These are phyloP conservation scores for Hysterium pulicare DNA, from an alignment of 2,329 filamentous ascomycete species.

Conservation along the genomic window DNA sequence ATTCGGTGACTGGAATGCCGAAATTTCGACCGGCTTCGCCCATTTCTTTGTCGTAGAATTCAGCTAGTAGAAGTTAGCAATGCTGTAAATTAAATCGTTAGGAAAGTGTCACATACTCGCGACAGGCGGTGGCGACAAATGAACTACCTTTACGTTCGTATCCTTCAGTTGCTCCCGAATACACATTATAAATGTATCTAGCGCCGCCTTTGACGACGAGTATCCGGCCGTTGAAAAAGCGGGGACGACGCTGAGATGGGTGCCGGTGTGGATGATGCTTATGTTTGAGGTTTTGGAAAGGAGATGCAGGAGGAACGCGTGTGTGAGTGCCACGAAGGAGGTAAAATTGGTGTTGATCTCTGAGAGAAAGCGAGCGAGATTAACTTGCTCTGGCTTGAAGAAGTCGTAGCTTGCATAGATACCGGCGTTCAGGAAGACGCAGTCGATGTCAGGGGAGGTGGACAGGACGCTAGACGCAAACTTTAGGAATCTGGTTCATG, in stretches of 20 bases:
- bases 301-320: constrained; percentile 48
- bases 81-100: background rate
- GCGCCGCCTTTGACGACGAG: constrained; percentile 53
- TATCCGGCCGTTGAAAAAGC: constrained; percentile 49
- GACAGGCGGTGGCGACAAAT: constrained; percentile 46
- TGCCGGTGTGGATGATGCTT: constrained; percentile 38
- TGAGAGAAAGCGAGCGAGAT: constrained; percentile 38
- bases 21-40: constrained; percentile 43
- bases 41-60: constrained; percentile 50
- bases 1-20: constrained; percentile 50
- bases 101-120: constrained; percentile 27
- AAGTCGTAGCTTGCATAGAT: constrained; percentile 52
- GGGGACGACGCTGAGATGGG: constrained; percentile 49
- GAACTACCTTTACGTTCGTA: constrained; percentile 42
- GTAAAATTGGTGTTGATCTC: constrained; percentile 51
- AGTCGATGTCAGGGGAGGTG: constrained; percentile 52
- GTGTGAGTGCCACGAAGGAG: constrained; percentile 44
- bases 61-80: constrained; percentile 34
- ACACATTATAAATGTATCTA: constrained; percentile 48
- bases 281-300: constrained; percentile 22
- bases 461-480: constrained; percentile 41
- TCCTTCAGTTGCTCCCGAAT: constrained; percentile 43
- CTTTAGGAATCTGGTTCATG: constrained; percentile 37
- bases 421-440: constrained; percentile 57
- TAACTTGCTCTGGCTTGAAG: constrained; percentile 42